phyloP scores from a whole-genome alignment of 352 stramenopile genomes.

The Stephanocyclus meneghinianus region DNA sequence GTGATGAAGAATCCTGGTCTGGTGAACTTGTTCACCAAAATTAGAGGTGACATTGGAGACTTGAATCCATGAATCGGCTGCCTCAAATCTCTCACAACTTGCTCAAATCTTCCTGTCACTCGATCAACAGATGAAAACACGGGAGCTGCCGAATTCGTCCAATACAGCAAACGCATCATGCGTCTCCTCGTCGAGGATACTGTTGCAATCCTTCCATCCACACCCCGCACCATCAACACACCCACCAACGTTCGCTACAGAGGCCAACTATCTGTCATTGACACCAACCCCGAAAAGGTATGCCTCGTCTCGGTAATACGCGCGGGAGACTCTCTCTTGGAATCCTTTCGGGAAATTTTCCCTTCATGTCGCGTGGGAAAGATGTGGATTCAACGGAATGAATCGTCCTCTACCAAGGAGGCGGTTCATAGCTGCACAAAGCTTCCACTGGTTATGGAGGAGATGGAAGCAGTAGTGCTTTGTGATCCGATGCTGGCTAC shows the following conservation, averaged over 20 bases:
- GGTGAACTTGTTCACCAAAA: conserved; percentile 23
- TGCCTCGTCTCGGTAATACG: conserved; percentile 93
- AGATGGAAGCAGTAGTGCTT: conserved; percentile 88
- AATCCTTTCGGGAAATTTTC: conserved; percentile 88
- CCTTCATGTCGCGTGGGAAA: conserved; percentile 91
- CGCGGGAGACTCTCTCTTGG: conserved; percentile 87
- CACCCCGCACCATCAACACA: conserved; percentile 54
- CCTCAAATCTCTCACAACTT: background rate
- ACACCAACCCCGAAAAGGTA: conserved; percentile 72
- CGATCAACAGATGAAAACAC: conserved; percentile 47
- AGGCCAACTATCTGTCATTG: conserved; percentile 33
- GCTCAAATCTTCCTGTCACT: background rate
- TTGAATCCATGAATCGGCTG: background rate
- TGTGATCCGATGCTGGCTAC: conserved; percentile 96
- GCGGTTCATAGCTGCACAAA: conserved; percentile 94
- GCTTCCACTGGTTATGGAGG: conserved; percentile 86
- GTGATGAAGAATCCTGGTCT: conserved; percentile 5
- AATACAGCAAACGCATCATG: conserved; percentile 72
- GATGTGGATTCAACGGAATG: conserved; percentile 95
- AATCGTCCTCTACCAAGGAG: conserved; percentile 75
- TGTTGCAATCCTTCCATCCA: conserved; percentile 64
- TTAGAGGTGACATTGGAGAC: conserved; percentile 6
- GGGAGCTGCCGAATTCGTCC: conserved; percentile 59
- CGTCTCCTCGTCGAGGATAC: conserved; percentile 79
- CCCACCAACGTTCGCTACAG: conserved; percentile 49